Conservation (phyloP, 1,284 basidiomycete genomes). For the Cystobasidium pallidum region DNA sequence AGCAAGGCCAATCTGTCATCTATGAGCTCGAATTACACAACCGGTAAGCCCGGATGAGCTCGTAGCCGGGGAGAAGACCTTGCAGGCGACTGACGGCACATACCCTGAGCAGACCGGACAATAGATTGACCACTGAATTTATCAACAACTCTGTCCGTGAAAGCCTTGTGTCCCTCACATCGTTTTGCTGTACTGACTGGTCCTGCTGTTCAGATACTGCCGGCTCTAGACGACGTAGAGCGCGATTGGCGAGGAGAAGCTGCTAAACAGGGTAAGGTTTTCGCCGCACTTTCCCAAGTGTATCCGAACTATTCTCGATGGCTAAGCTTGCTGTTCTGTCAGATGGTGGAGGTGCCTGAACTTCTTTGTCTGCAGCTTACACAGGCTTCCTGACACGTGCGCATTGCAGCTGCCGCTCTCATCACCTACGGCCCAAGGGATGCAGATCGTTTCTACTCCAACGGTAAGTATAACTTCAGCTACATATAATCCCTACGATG, state of each 20-base stretch:
- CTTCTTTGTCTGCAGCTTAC: background rate
- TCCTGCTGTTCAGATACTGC: conserved; percentile 31
- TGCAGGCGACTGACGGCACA: background rate
- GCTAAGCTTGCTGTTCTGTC: background rate
- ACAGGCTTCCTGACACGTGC: background rate
- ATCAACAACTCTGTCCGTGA: conserved; percentile 21
- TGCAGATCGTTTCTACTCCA: conserved; percentile 38
- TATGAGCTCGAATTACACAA: conserved; percentile 43
- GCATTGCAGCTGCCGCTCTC: conserved; percentile 28
- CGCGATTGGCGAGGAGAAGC: conserved; percentile 38
- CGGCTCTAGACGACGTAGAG: conserved; percentile 43
- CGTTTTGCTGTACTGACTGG: background rate
- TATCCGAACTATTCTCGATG: too few relatives aligned
- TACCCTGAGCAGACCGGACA: conserved; percentile 34
- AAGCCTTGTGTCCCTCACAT: background rate
- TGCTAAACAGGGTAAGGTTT: conserved; percentile 14
- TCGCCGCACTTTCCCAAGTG: too few relatives aligned
- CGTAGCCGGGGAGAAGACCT: background rate
- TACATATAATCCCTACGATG: background rate
- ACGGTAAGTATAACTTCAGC: conserved; percentile 9
- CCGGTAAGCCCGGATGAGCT: conserved; percentile 14
- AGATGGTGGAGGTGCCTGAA: conserved; percentile 17
- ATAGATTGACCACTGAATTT: conserved; percentile 41
- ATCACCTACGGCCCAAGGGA: conserved; percentile 37
- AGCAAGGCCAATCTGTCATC: conserved; percentile 19